Percentiles rank a stretch among this genome's conserved stretches.
Conservation (phyloP, 169 alveolate genomes). For the Besnoitia besnoiti region DNA sequence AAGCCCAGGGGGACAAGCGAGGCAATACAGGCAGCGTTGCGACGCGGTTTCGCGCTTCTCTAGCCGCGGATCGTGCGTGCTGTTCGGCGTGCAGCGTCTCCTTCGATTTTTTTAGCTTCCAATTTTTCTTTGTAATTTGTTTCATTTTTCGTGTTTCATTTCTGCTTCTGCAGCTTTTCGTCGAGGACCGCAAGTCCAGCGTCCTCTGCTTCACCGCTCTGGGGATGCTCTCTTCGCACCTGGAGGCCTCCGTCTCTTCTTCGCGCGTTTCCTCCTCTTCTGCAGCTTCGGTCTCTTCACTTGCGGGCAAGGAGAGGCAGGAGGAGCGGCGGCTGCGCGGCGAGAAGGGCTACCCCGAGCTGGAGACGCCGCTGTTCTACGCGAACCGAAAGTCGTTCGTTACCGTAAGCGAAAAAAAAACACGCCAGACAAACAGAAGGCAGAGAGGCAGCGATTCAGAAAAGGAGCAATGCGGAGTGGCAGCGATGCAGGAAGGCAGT, state of each 20-base stretch:
- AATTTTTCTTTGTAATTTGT: too few species aligned
- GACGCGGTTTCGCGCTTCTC: too few species aligned
- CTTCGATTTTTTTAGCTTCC: neutral
- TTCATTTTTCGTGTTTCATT: neutral
- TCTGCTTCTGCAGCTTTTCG: neutral
- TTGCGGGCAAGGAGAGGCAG: neutral
- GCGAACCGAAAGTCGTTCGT: neutral
- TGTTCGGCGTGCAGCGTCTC: too few species aligned
- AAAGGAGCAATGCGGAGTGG: too few species aligned
- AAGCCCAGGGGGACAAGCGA: too few species aligned
- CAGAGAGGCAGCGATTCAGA: too few species aligned
- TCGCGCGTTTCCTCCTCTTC: neutral
- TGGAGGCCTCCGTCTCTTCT: neutral
- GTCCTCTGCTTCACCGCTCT: neutral
- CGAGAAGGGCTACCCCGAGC: neutral
- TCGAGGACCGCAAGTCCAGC: neutral
- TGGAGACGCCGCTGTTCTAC: neutral
- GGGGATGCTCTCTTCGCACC: neutral
- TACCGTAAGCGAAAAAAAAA: neutral
- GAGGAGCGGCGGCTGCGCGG: neutral
- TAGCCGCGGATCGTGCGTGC: too few species aligned
- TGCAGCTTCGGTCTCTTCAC: neutral
- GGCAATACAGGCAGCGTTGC: too few species aligned
- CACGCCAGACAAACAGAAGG: neutral
- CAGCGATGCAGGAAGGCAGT: too few species aligned